Percentiles rank a stretch among this genome's conserved stretches.
These are phyloP conservation scores for Vitis rotundifolia DNA, from an alignment of 164 flowering plant genomes.

Conservation along the genomic window DNA sequence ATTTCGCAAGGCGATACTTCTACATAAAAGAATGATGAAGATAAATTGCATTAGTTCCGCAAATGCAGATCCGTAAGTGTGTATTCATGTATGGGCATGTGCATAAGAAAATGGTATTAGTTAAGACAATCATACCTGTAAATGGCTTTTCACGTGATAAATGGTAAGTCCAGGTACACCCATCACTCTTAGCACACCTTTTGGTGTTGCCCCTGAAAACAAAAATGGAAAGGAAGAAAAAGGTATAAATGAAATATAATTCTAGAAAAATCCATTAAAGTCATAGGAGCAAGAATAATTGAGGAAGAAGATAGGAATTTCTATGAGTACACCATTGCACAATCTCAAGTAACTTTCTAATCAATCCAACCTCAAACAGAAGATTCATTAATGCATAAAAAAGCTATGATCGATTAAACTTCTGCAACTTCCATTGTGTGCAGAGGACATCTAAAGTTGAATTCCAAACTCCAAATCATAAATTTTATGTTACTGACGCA, in stretches of 20 bases:
- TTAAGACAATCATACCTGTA: slow-evolving; percentile 44
- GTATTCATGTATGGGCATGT: neutral
- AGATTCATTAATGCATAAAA: too few species aligned
- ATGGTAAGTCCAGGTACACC: slow-evolving; percentile 76
- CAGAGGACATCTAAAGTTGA: too few species aligned
- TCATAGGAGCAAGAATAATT: neutral
- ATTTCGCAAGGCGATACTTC: slow-evolving; percentile 77
- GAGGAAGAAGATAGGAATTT: neutral
- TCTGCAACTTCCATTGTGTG: too few species aligned
- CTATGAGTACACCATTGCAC: too few species aligned
- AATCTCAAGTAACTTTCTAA: too few species aligned
- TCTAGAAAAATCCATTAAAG: neutral
- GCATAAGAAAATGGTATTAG: neutral
- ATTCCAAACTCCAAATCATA: too few species aligned
- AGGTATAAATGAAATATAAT: neutral
- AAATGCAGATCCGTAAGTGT: neutral
- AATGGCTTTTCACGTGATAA: slow-evolving; percentile 77
- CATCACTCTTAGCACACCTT: slow-evolving; percentile 76
- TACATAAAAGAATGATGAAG: slow-evolving; percentile 13
- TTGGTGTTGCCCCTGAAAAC: slow-evolving; percentile 69
- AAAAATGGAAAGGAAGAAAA: neutral
- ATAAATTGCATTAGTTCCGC: neutral
- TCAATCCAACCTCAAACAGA: too few species aligned
- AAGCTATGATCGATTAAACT: too few species aligned
- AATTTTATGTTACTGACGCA: too few species aligned